Evolutionary conservation across 2,329 filamentous ascomycete genomes (phyloP).

Genomic region (Colletotrichum sp.): DNA sequence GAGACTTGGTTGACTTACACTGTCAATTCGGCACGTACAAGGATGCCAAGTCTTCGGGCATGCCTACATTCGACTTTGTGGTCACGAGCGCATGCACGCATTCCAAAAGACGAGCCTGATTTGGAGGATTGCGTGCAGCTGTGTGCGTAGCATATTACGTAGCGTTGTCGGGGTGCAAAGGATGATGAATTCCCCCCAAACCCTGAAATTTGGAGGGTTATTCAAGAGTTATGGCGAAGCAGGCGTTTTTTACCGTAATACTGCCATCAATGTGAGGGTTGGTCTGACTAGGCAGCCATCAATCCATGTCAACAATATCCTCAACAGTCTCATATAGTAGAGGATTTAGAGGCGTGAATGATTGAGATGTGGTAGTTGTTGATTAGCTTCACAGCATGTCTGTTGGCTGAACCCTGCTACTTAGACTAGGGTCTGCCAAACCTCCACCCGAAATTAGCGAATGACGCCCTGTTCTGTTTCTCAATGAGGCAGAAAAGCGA

Average conservation of each 20-base stretch:
- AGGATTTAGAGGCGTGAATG: neutral
- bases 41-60: slow-evolving; percentile 7
- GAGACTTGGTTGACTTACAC: neutral
- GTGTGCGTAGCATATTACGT: neutral
- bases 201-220: neutral
- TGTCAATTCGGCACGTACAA: neutral
- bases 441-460: neutral
- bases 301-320: neutral
- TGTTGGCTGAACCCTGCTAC: neutral
- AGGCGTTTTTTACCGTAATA: neutral
- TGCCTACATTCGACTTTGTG: neutral
- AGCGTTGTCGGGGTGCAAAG: neutral
- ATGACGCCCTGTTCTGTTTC: neutral
- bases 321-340: neutral
- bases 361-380: neutral
- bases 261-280: neutral
- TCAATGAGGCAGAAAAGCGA: neutral
- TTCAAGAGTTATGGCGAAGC: neutral
- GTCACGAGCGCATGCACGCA: slow-evolving; percentile 1
- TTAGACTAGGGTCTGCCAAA: neutral
- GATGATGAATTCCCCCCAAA: neutral
- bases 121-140: neutral
- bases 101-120: neutral
- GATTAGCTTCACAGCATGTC: neutral
- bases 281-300: neutral